phyloP scores from a whole-genome alignment of 306 rosid species.

The Heteromeles arbutifolia region DNA sequence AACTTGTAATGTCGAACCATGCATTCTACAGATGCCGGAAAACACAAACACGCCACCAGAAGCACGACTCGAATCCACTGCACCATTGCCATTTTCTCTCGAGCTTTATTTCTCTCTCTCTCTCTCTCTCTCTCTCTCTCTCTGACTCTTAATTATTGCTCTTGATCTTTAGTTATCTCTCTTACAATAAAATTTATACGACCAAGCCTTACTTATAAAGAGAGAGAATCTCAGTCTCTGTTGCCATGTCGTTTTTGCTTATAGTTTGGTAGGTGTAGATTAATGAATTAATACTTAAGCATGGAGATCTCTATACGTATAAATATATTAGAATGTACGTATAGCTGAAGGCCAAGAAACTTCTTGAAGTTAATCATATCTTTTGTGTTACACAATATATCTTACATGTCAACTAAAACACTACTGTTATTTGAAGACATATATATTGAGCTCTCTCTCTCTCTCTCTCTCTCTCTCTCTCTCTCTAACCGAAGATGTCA shows the following conservation, averaged over 20 bases:
- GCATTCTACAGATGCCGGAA: slow-evolving; percentile 32
- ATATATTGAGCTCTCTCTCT: neutral
- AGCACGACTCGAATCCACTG: slow-evolving; percentile 8
- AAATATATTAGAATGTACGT: neutral
- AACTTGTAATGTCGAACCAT: slow-evolving; percentile 45
- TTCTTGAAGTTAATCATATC: neutral
- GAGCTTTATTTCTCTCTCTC: neutral
- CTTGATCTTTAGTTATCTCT: neutral
- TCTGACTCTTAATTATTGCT: neutral
- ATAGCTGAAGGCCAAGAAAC: neutral
- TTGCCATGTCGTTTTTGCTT: slow-evolving; percentile 40
- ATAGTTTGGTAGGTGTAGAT: slow-evolving; percentile 24
- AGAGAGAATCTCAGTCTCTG: neutral
- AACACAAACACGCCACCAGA: slow-evolving; percentile 16
- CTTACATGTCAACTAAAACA: slow-evolving; percentile 31
- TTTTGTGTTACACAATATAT: slow-evolving; percentile 27
- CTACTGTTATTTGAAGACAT: slow-evolving; percentile 27
- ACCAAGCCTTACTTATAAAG: slow-evolving; percentile 22
- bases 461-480: too few species aligned
- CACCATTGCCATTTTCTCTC: slow-evolving; percentile 2
- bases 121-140: neutral
- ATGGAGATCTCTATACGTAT: slow-evolving; percentile 17
- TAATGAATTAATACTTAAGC: slow-evolving; percentile 16
- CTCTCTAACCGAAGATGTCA: neutral
- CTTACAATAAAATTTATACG: neutral